Evolutionary conservation across 2,329 filamentous ascomycete genomes (phyloP), one percentile per base, ranked within the genome.

Genomic region (Fusarium anguioides): DNA sequence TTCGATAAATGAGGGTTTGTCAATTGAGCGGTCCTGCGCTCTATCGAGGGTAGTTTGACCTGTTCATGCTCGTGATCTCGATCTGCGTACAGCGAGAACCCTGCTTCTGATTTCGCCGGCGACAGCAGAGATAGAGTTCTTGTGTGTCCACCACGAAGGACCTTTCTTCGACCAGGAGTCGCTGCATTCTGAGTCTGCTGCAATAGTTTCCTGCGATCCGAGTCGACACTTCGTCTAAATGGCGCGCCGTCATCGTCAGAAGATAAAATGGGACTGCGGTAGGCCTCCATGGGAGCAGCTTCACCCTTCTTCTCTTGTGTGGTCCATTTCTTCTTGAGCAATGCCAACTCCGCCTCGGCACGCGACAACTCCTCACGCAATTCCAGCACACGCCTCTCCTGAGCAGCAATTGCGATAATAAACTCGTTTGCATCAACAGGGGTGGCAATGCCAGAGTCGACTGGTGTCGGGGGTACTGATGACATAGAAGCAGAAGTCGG

Each of bases 311-410:
- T 95, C 79, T 97, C 94, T 62, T 94, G 89, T 15, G 83, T 80
- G 3, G 92, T 87, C 90, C 93, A 98, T 77, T 94, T 91, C 73
- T 87, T 90, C 82, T 97, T 98, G 64, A 99, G 82, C 39, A 82
- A 86, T 44, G 83, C 82, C 37, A 99, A 82, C 44, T 97, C 91
- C 14, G 82, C 80, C 76, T 99, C 95, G 8, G 96, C 95, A 60
- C 89, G 90, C 23, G 83, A 81, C n/a, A 99, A 83, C 78, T 98
- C 95, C 77, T 99, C 96, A 60, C 90, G 91, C 50, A 99, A 82
- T 79, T 98, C 96, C 57, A 99, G 81, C 3, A 99, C 95, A 69
- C 89, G 89, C 57, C 96, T 87, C 81, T 99, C 96, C 80, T 98
- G 94, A 15, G 93, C 90, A 41, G 96, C 96, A 72, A 99, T 91